Conservation (phyloP, 129 eudicot genomes). For the Rutidosis leptorrhynchoides region DNA sequence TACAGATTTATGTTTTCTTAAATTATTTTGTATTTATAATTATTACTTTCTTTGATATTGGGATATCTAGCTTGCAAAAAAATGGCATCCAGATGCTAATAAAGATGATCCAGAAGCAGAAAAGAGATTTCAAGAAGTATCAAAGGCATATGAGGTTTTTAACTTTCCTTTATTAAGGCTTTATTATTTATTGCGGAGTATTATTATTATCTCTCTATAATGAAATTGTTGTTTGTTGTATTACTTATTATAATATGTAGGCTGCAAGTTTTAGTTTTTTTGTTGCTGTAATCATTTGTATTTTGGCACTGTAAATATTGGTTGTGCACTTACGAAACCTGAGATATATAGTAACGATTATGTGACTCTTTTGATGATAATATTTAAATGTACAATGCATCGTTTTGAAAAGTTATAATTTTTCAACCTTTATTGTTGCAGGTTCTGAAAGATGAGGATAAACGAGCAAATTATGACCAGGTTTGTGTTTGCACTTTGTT, state of each 20-base stretch:
- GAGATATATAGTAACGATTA: background rate
- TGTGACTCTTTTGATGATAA: background rate
- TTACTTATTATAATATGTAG: background rate
- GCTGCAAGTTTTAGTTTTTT: background rate
- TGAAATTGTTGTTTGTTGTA: background rate
- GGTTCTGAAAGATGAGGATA: constrained; percentile 77
- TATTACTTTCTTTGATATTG: background rate
- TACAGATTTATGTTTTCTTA: background rate
- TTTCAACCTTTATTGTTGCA: constrained; percentile 9
- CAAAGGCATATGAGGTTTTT: constrained; percentile 74
- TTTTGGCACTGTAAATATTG: background rate
- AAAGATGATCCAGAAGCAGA: constrained; percentile 80
- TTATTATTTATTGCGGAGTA: too few species aligned
- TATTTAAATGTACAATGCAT: background rate
- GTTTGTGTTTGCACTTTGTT: constrained; percentile 24
- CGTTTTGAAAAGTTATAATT: background rate
- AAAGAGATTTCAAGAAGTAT: constrained; percentile 62
- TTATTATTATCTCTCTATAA: background rate
- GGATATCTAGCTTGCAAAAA: constrained; percentile 63
- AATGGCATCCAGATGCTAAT: constrained; percentile 78
- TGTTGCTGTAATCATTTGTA: background rate
- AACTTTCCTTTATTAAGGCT: background rate
- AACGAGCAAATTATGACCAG: constrained; percentile 63
- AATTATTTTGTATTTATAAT: background rate
- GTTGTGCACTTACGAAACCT: background rate